phyloP scores from a whole-genome alignment of 768 basidiomycete species.

The Naganishia friedmannii region DNA sequence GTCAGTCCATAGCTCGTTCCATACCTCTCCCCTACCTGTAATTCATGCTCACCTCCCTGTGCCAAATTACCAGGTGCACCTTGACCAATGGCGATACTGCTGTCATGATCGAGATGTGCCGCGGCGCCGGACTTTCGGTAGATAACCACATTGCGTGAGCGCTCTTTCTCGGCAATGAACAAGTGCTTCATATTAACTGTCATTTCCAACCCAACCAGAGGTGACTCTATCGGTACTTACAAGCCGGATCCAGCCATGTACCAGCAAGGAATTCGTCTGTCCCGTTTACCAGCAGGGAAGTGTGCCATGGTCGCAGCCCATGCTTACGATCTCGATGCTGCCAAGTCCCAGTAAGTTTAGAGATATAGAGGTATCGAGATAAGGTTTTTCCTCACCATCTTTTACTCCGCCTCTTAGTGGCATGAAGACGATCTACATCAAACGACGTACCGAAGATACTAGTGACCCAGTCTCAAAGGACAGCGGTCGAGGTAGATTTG shows the following conservation, averaged over 20 bases:
- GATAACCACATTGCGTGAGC: slow-evolving; percentile 21
- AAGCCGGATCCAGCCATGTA: slow-evolving; percentile 52
- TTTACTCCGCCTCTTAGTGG: slow-evolving; percentile 42
- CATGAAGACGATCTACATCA: slow-evolving; percentile 52
- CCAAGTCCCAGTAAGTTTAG: slow-evolving; percentile 46
- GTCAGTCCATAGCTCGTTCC: no score
- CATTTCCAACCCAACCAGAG: no score
- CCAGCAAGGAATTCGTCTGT: slow-evolving; percentile 43
- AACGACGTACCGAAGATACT: slow-evolving; percentile 50
- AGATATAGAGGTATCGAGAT: no score
- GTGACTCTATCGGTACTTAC: slow-evolving; percentile 26
- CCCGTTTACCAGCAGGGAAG: slow-evolving; percentile 42
- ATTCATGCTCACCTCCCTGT: no score
- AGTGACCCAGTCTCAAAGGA: slow-evolving; percentile 46
- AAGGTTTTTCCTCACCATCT: no score
- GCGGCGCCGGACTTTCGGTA: slow-evolving; percentile 23
- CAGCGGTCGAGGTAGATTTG: slow-evolving; percentile 36
- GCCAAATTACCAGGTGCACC: slow-evolving; percentile 49
- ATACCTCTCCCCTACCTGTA: no score
- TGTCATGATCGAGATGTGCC: slow-evolving; percentile 26
- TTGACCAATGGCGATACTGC: slow-evolving; percentile 41
- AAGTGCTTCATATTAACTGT: no score
- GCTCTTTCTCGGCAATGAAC: no score
- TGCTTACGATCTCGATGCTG: slow-evolving; percentile 53
- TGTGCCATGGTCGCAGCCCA: slow-evolving; percentile 53